Evolutionary conservation across 768 basidiomycete species (phyloP), one percentile per base, ranked within the genome.

Genomic region (Pleurotus tuber-regium): DNA sequence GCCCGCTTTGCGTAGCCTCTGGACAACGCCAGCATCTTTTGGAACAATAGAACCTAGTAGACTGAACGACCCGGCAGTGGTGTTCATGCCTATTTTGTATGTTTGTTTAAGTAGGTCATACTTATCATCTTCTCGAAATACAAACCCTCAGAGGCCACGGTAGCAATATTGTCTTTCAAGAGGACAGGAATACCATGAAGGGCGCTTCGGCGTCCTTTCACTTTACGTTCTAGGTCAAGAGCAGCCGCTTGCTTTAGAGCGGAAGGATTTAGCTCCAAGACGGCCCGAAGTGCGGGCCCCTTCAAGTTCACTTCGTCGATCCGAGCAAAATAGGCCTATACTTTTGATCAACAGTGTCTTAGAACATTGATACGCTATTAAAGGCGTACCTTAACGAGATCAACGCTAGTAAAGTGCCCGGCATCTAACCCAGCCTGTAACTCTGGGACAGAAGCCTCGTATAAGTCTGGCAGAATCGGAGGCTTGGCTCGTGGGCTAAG

Each of bases 301-400:
- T 79, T 69, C 11, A 77, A 57, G 57, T 87, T 86, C 12, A 87
- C 85, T 59, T 87, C 80, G 3, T 84, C 79, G 24, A 86, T 86
- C 2, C 86, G 74, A 11, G 78, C 77, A 54, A 86, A 70, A 61
- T 87, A 87, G 2, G 83, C 82, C 84, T 86, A 11, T 23, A 6
- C 36, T 7, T n/a, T 7, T 16, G 36, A 38, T 38, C 14, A 16
- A 14, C 36, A 16, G 19, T 38, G n/a, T n/a, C n/a, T n/a, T n/a
- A 38, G 6, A 16, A 38, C 6, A 7, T 4, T n/a, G 36, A 25
- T 9, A 19, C 11, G 25, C 23, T 25, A 23, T 14, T 25, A 19
- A 4, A 1, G 5, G 7, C 46, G 18, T 51, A 80, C 84, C 68
- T 82, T 81, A 24, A 86, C 79, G 6, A 86, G 72, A 59, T 86